Evolutionary conservation across 352 stramenopile species (phyloP).

Genomic region (Phytophthora sp.): DNA sequence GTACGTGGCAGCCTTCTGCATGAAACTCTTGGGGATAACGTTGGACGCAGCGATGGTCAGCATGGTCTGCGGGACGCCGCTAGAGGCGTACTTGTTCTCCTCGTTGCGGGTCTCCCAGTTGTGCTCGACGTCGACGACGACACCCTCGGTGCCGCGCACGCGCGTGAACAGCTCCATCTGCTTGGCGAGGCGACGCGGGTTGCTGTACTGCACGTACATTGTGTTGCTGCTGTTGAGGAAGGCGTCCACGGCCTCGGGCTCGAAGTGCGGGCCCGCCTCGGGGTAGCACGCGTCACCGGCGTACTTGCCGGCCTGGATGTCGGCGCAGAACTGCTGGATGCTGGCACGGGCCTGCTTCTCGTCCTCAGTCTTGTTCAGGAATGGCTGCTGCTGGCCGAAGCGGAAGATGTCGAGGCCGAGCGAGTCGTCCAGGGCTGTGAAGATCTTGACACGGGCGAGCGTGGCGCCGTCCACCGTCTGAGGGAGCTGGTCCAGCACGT

Average conservation of each 20-base stretch:
- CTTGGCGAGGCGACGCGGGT: constrained; percentile 71
- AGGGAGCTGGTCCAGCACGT: constrained; percentile 75
- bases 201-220: constrained; percentile 86
- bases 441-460: constrained; percentile 90
- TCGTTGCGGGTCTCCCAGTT: constrained; percentile 81
- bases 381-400: constrained; percentile 79
- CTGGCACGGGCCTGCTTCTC: constrained; percentile 60
- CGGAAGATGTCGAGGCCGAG: constrained; percentile 89
- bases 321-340: constrained; percentile 73
- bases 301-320: constrained; percentile 84
- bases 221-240: constrained; percentile 78
- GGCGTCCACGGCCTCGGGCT: constrained; percentile 63
- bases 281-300: constrained; percentile 57
- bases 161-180: constrained; percentile 76
- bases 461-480: constrained; percentile 65
- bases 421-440: constrained; percentile 86
- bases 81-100: constrained; percentile 81
- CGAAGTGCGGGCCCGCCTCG: constrained; percentile 56
- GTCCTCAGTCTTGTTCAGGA: constrained; percentile 59
- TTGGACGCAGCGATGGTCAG: constrained; percentile 85
- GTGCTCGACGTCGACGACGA: constrained; percentile 81
- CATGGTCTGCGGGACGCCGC: constrained; percentile 74
- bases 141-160: constrained; percentile 76
- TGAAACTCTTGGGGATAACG: constrained; percentile 82
- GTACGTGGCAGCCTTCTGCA: constrained; percentile 86